Conservation (phyloP, 495 filamentous ascomycete species). For the Penicillium robsamsonii region DNA sequence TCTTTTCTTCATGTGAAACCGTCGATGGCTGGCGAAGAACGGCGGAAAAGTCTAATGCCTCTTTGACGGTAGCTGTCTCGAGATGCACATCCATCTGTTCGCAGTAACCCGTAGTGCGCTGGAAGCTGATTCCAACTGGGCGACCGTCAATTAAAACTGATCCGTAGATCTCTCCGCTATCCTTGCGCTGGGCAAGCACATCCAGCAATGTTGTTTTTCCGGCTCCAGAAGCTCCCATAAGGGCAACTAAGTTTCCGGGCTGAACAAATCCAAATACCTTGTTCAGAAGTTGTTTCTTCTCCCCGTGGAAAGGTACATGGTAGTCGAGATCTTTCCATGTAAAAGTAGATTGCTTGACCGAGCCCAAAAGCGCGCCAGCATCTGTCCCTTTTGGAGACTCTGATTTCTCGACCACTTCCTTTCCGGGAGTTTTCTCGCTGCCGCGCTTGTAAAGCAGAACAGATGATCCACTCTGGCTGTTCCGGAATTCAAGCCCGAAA, state of each 20-base stretch:
- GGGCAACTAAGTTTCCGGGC: slow-evolving; percentile 72
- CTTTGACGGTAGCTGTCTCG: slow-evolving; percentile 43
- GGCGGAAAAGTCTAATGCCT: slow-evolving; percentile 50
- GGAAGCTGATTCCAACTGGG: slow-evolving; percentile 46
- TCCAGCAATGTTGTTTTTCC: slow-evolving; percentile 72
- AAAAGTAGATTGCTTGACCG: slow-evolving; percentile 37
- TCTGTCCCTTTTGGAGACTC: slow-evolving; percentile 14
- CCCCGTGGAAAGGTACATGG: slow-evolving; percentile 55
- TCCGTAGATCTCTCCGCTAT: slow-evolving; percentile 47
- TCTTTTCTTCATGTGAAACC: slow-evolving; percentile 42
- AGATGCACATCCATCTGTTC: slow-evolving; percentile 84
- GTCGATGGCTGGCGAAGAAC: slow-evolving; percentile 43
- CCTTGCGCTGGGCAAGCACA: slow-evolving; percentile 49
- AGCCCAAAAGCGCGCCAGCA: slow-evolving; percentile 20
- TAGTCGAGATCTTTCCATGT: slow-evolving; percentile 67
- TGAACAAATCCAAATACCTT: slow-evolving; percentile 76
- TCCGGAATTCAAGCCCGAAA: slow-evolving; percentile 58
- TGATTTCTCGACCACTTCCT: slow-evolving; percentile 29
- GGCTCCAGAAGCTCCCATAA: slow-evolving; percentile 83
- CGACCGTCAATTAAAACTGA: slow-evolving; percentile 49
- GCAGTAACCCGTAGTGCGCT: slow-evolving; percentile 72
- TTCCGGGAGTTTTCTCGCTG: slow-evolving; percentile 33
- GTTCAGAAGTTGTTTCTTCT: slow-evolving; percentile 61
- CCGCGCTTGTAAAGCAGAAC: slow-evolving; percentile 62
- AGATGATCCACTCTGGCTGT: slow-evolving; percentile 60